A percentile compares a stretch with the other conserved stretches of the same genome.
phyloP scores from a whole-genome alignment of 305 asterid genomes.

The Fraxinus baroniana region DNA sequence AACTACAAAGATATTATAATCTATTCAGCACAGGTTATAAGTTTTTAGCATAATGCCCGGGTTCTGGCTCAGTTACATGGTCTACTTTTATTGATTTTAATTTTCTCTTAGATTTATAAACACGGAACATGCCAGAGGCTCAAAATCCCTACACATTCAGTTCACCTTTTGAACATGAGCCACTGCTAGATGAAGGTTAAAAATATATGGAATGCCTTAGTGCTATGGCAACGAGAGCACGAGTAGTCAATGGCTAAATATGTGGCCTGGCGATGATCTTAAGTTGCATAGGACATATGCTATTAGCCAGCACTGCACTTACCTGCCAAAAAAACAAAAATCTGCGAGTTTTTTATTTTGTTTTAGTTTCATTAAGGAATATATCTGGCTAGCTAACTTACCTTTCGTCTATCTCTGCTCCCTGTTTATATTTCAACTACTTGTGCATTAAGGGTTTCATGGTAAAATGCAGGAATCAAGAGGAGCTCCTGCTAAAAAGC shows the following conservation, averaged over 20 bases:
- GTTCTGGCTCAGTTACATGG: not conserved
- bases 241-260: not conserved
- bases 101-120: not conserved
- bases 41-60: not conserved
- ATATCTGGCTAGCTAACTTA: not conserved
- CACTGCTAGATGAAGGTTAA: not conserved
- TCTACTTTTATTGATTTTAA: not conserved
- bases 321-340: not conserved
- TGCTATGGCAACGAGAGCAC: not conserved
- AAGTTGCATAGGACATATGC: not conserved
- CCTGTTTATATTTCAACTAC: not conserved
- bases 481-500: constrained; percentile 74
- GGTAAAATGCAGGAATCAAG: constrained; percentile 75
- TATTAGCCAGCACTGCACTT: not conserved
- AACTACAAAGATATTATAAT: not conserved
- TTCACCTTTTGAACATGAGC: not conserved
- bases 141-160: not conserved
- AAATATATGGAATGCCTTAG: not conserved
- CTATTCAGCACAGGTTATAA: not conserved
- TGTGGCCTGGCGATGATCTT: not conserved
- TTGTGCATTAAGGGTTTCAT: not conserved
- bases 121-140: not conserved
- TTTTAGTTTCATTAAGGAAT: not conserved
- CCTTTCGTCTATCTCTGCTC: not conserved
- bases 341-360: not conserved